Evolutionary conservation across 2,329 filamentous ascomycete genomes (phyloP).

Genomic region (Hymenoscyphus scutula): DNA sequence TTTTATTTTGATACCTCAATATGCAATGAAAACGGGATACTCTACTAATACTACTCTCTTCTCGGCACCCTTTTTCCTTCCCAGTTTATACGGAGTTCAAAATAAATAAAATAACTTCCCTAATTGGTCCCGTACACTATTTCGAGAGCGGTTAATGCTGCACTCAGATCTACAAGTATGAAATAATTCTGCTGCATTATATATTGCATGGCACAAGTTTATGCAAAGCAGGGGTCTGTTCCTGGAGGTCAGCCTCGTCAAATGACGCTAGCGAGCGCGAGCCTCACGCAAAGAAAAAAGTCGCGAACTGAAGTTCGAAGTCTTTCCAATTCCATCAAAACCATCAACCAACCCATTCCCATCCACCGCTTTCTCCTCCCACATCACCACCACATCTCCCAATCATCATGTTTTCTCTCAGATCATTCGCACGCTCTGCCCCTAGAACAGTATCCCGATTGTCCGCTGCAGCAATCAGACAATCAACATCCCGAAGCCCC

Average conservation of each 20-base stretch:
- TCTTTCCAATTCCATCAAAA: slow-evolving; percentile 14
- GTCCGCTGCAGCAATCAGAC: slow-evolving; percentile 49
- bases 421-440: slow-evolving; percentile 63
- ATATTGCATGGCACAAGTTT: not conserved
- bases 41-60: too few species aligned
- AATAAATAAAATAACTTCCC: too few species aligned
- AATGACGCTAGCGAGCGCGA: slow-evolving; percentile 13
- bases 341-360: slow-evolving; percentile 11
- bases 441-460: slow-evolving; percentile 63
- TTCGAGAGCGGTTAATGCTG: too few species aligned
- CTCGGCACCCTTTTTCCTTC: too few species aligned
- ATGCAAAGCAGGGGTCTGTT: not conserved
- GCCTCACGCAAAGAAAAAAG: slow-evolving; percentile 21
- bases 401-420: slow-evolving; percentile 63
- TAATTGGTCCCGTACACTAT: too few species aligned
- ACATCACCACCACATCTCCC: slow-evolving; percentile 14
- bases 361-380: slow-evolving; percentile 15
- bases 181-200: not conserved
- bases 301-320: slow-evolving; percentile 6
- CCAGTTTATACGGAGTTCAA: too few species aligned
- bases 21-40: not conserved
- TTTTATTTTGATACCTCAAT: not conserved
- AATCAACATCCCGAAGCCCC: slow-evolving; percentile 42
- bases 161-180: not conserved
- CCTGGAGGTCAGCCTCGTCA: slow-evolving; percentile 11